Percentiles rank a stretch among this genome's conserved stretches.
Evolutionary conservation across 495 filamentous ascomycete species (phyloP).

Genomic region (Tuber borchii): DNA sequence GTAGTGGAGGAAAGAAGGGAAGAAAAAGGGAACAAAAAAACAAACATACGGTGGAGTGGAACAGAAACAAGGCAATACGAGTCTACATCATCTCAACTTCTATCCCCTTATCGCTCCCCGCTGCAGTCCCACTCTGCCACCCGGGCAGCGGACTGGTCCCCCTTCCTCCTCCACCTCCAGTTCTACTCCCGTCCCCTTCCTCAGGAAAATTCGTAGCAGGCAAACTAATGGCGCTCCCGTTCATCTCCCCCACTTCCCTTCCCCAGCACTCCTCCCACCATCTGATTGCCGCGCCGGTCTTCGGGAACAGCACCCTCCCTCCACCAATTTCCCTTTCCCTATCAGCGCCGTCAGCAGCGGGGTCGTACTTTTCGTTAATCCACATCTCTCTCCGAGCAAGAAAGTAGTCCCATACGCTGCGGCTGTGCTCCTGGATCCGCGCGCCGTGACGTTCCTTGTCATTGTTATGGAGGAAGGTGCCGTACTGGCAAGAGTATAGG

Average conservation of each 20-base stretch:
- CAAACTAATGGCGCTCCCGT: constrained; percentile 46
- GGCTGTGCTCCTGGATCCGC: constrained; percentile 62
- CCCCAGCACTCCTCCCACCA: constrained; percentile 94
- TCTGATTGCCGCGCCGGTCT: constrained; percentile 54
- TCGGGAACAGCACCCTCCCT: constrained; percentile 79
- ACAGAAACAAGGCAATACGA: constrained; percentile 21
- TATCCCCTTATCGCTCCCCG: constrained; percentile 22
- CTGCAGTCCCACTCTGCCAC: constrained; percentile 9
- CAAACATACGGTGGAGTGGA: constrained; percentile 13
- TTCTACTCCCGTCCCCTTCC: constrained; percentile 5
- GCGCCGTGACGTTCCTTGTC: constrained; percentile 83
- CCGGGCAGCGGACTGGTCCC: constrained; percentile 27
- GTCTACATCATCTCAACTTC: constrained; percentile 44
- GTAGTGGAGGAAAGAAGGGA: background rate
- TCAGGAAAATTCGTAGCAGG: background rate
- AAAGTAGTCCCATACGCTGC: constrained; percentile 95
- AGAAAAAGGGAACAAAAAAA: background rate
- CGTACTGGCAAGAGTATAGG: constrained; percentile 92
- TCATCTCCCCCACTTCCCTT: constrained; percentile 86
- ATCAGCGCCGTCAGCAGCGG: constrained; percentile 62
- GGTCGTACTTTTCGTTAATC: constrained; percentile 70
- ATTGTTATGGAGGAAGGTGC: constrained; percentile 91
- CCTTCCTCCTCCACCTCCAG: constrained; percentile 17
- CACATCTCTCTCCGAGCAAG: constrained; percentile 70
- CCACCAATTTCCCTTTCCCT: constrained; percentile 56